A percentile compares a stretch with the other conserved stretches of the same genome.
Conservation (phyloP, 2,329 filamentous ascomycete species). For the Diplodia mutila region DNA sequence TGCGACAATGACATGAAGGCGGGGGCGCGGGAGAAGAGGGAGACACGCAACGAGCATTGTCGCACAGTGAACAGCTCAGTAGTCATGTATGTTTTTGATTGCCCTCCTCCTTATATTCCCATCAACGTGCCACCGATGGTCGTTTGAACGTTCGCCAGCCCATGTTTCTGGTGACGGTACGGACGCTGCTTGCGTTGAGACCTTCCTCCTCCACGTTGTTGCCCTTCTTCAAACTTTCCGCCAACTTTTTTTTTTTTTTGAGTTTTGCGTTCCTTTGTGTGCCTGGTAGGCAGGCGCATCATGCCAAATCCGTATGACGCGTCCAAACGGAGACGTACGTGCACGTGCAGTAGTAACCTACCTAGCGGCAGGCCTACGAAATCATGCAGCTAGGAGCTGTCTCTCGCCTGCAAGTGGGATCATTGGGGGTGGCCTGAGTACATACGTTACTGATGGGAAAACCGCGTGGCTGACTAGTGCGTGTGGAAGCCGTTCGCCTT, state of each 20-base stretch:
- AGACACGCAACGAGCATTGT: neutral
- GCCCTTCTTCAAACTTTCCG: neutral
- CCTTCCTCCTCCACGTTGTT: neutral
- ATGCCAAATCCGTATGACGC: neutral
- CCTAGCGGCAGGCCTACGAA: neutral
- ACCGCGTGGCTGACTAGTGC: no score
- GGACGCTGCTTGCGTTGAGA: neutral
- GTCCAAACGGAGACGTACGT: neutral
- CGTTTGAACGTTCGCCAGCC: neutral
- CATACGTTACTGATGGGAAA: no score
- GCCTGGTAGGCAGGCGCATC: neutral
- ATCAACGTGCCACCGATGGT: no score
- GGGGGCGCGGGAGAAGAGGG: neutral
- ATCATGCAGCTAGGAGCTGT: neutral
- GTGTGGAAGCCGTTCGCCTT: neutral
- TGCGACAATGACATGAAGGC: conserved; percentile 1
- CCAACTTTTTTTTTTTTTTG: neutral
- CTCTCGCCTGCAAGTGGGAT: neutral
- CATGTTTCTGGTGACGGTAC: no score
- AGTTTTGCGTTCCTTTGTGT: neutral
- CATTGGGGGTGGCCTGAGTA: neutral
- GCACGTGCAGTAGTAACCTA: neutral
- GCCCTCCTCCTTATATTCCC: neutral
- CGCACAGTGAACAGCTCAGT: conserved; percentile 3
- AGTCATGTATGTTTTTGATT: neutral